Percentiles rank a stretch among this genome's conserved stretches.
phyloP scores from a whole-genome alignment of 805 yeast genomes.

The Metschnikowia lochheadii region DNA sequence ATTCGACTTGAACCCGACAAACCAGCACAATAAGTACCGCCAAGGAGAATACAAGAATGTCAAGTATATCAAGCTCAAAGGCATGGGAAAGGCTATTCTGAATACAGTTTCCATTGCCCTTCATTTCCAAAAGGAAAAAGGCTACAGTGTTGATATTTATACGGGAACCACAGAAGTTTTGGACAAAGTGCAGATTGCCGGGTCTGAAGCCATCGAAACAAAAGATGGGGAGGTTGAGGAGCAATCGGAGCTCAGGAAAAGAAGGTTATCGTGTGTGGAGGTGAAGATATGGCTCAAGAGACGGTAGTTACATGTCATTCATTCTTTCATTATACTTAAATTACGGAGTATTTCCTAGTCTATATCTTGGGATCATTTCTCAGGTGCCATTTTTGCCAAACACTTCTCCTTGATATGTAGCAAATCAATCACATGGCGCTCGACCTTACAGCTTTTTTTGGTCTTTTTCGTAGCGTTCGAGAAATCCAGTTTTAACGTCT shows the following conservation, averaged over 20 bases:
- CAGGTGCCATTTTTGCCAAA: conserved; percentile 14
- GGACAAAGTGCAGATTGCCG: conserved; percentile 52
- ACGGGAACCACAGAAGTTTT: conserved; percentile 67
- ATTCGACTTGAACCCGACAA: conserved; percentile 27
- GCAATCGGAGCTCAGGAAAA: conserved; percentile 32
- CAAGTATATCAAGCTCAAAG: conserved; percentile 53
- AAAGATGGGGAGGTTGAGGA: conserved; percentile 28
- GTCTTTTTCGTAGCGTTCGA: conserved; percentile 21
- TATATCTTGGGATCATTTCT: background rate
- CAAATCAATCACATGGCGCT: conserved; percentile 50
- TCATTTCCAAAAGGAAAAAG: conserved; percentile 49
- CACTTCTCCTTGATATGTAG: conserved; percentile 40
- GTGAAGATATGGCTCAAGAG: conserved; percentile 35
- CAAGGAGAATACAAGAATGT: conserved; percentile 36
- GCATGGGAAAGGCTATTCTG: conserved; percentile 69
- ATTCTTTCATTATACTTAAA: background rate
- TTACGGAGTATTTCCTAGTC: background rate
- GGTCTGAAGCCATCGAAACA: conserved; percentile 8
- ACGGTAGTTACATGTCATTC: background rate
- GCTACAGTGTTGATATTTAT: conserved; percentile 50
- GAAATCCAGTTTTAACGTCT: conserved; percentile 16
- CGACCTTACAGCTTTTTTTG: conserved; percentile 35
- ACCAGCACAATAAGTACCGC: conserved; percentile 23
- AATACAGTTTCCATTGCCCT: conserved; percentile 60
- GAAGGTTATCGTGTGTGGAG: conserved; percentile 49